Base-by-base conservation (phyloP, 768 basidiomycete species). In the Leccinum ochraceum region DNA sequence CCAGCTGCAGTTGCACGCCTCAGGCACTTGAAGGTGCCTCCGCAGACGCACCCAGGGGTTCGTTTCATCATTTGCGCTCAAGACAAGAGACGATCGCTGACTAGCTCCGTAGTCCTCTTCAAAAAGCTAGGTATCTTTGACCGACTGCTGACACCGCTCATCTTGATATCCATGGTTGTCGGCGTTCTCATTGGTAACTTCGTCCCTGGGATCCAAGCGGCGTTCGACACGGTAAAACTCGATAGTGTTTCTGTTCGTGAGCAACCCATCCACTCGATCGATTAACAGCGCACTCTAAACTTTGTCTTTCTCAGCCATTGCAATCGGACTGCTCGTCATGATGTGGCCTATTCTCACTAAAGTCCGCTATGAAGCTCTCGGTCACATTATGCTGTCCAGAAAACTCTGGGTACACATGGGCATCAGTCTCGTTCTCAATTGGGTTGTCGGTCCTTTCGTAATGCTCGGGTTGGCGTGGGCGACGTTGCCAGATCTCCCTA, bases 401-500 rank as follows among this genome's bases (percentile, higher is more conserved):
- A 65, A 68, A 1, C 73, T 93, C 8, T 92, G 88, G 87, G 72
- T 79, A 17, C 92, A 94, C 66, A 77, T 93, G 61, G 74, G 73
- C 6, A 78, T 94, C 30, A 90, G 89, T 6, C 64, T 93, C 20
- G 24, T 86, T 28, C 75, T 94, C 26, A 93, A 92, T 69, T 94
- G 92, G 93, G 80, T 93, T 59, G 62, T 90, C 17, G 91, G 87
- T 1, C 92, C 92, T 0, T 80, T 94, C 54, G 67, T 92, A 17
- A 95, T 94, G 92, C 82, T 93, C n/a, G 92, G 79, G 3, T 69
- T 91, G 28, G 91, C 92, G 1, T 94, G 92, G 90, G 90, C 89
- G 13, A 89, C 90, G 4, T 80, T 94, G 0, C 92, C 91, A 1
- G 92, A 94, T 69, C 79, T 89, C 2, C 85, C 86, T 22, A 80